Base-by-base conservation (phyloP, 805 yeast species). In the Saccharomycopsis malanga region DNA sequence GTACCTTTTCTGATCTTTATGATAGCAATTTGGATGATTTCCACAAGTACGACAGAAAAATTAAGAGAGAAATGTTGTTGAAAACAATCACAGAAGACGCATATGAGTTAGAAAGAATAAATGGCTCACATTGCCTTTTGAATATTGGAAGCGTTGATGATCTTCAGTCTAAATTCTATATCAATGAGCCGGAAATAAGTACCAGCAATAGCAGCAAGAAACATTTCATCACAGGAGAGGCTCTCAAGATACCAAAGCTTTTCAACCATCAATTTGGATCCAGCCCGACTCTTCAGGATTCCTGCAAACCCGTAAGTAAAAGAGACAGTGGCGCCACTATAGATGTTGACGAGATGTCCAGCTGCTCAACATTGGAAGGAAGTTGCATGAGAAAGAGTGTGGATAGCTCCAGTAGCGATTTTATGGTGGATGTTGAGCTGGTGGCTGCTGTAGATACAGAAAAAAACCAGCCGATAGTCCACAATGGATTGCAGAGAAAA, bases 401-500 rank as follows among this genome's bases (percentile, higher is more conserved):
- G 7, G 30, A 27, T 27, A 12, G 12, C 12, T 7, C 7, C 30
- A 27, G 30, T 4, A 23, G 32, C 44, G 12, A 48, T 42, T 29
- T 42, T 38, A 9, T 15, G 27, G 24, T 42, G 42, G 37, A 34
- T 41, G 3, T 23, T 35, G 40, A 32, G 30, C 29, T n/a, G 9
- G n/a, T 20, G 10, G 34, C 17, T n/a, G 15, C 9, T 38, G 7
- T 2, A 24, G 24, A 3, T 5, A 32, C 30, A 38, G 44, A 40
- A 30, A 22, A n/a, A 45, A 22, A 40, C 48, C 42, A 53, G 61
- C 54, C 53, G 57, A n/a, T n/a, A n/a, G n/a, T n/a, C n/a, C 30
- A 27, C 30, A 27, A 27, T 12, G 35, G 38, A 32, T 18, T 80
- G 39, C 83, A 79, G 52, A 64, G 91, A 46, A 77, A 76, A 51